These are phyloP conservation scores for Pseudocohnilembus persalinus DNA, from an alignment of 169 alveolate species.

Conservation along the genomic window DNA sequence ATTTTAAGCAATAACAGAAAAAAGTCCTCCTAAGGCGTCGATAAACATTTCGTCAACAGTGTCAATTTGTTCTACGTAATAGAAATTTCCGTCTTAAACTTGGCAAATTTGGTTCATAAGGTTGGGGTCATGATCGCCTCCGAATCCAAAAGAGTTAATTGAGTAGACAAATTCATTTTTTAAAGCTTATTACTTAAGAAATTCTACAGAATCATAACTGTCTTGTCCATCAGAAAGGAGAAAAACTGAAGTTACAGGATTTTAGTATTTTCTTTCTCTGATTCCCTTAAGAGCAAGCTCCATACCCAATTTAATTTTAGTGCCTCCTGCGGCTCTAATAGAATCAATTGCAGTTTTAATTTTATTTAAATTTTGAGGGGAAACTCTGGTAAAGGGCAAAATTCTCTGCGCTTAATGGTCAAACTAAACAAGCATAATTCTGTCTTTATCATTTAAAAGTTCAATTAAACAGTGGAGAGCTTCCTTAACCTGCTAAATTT, in stretches of 20 bases:
- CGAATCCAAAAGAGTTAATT: slow-evolving; percentile 63
- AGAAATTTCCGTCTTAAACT: slow-evolving; percentile 58
- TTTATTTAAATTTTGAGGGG: slow-evolving; percentile 39
- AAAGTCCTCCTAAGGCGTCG: slow-evolving; percentile 64
- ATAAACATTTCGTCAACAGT: slow-evolving; percentile 55
- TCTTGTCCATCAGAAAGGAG: slow-evolving; percentile 44
- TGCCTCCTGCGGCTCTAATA: slow-evolving; percentile 52
- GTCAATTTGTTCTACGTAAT: slow-evolving; percentile 48
- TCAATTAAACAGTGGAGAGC: slow-evolving; percentile 41
- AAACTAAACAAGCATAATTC: slow-evolving; percentile 53
- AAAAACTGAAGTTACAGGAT: slow-evolving; percentile 33
- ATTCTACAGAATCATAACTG: not conserved
- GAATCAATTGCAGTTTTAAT: slow-evolving; percentile 15
- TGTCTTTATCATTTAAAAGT: slow-evolving; percentile 50
- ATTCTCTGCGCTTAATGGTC: slow-evolving; percentile 40
- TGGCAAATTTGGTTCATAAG: slow-evolving; percentile 49
- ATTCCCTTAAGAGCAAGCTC: slow-evolving; percentile 49
- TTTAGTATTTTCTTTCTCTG: slow-evolving; percentile 31
- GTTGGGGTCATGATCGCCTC: slow-evolving; percentile 60
- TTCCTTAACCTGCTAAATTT: slow-evolving; percentile 47
- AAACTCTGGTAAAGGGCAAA: slow-evolving; percentile 39
- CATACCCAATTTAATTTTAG: slow-evolving; percentile 47
- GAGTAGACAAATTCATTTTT: slow-evolving; percentile 22
- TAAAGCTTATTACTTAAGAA: not conserved
- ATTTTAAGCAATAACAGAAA: slow-evolving; percentile 57